Conservation (phyloP, 805 yeast genomes). For the Yarrowia alimentaria region DNA sequence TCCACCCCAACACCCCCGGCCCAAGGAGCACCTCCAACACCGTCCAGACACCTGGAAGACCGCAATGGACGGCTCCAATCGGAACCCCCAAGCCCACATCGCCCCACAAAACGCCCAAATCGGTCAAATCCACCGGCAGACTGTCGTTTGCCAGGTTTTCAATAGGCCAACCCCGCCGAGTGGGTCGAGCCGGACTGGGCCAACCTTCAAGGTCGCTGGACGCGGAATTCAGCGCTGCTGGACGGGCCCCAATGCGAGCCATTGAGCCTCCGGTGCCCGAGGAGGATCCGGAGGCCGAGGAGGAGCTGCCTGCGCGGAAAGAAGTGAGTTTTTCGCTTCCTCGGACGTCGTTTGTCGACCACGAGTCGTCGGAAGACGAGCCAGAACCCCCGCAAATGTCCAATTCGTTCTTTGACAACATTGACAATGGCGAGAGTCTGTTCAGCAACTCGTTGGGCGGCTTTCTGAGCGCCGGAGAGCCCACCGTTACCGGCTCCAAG, state of each 20-base stretch:
- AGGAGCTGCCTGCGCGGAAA: no score
- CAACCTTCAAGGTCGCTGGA: slow-evolving; percentile 14
- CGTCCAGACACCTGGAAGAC: slow-evolving; percentile 3
- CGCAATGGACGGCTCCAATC: slow-evolving; percentile 20
- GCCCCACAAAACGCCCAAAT: slow-evolving; percentile 12
- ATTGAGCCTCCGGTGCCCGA: background rate
- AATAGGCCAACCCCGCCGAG: slow-evolving; percentile 9
- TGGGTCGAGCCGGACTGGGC: slow-evolving; percentile 3
- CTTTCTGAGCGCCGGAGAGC: no score
- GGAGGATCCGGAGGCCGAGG: no score
- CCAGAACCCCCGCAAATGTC: no score
- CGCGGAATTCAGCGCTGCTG: background rate
- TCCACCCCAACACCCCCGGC: background rate
- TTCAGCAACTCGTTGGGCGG: no score
- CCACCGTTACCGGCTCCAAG: no score
- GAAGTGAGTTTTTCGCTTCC: no score
- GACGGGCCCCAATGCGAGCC: background rate
- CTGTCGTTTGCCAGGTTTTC: slow-evolving; percentile 4
- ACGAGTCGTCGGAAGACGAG: no score
- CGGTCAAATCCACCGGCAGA: slow-evolving; percentile 3
- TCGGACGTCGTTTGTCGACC: no score
- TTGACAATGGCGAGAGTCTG: no score
- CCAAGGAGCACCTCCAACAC: slow-evolving; percentile 6
- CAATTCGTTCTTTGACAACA: no score
- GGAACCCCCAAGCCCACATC: slow-evolving; percentile 22